Evolutionary conservation across 306 rosid genomes (phyloP).

Genomic region (Canavalia gladiata): DNA sequence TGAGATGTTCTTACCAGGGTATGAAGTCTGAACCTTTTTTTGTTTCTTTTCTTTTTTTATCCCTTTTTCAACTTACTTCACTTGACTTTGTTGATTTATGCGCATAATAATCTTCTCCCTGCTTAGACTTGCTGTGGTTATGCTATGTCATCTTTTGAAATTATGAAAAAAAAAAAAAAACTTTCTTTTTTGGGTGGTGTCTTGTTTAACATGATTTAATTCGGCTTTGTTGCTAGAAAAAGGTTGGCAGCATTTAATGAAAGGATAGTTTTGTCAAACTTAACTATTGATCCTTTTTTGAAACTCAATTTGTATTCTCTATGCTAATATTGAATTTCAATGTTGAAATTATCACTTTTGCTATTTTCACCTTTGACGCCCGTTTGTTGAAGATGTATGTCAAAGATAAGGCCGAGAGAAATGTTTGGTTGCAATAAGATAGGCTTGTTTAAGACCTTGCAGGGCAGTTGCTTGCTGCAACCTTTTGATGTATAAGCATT

Average conservation of each 20-base stretch:
- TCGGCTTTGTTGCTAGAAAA: not conserved
- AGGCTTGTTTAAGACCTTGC: not conserved
- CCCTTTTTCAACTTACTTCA: not conserved
- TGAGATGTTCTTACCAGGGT: constrained; percentile 95
- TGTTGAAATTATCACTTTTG: not conserved
- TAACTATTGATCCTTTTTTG: not conserved
- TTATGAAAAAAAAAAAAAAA: not conserved
- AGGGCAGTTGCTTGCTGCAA: constrained; percentile 33
- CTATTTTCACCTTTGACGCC: not conserved
- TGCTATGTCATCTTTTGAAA: constrained; percentile 4
- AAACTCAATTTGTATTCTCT: constrained; percentile 13
- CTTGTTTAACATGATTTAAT: not conserved
- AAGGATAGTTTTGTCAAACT: constrained; percentile 3
- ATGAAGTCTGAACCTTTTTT: not conserved
- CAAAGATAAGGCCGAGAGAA: not conserved
- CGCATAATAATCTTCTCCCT: not conserved
- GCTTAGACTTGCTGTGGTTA: not conserved
- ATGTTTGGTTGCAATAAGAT: not conserved
- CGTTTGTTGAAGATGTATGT: not conserved
- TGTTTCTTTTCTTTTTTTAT: not conserved
- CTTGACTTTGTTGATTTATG: not conserved
- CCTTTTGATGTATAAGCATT: not conserved
- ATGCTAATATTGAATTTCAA: not conserved
- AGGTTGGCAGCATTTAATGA: not conserved
- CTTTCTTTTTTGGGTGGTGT: not conserved